These are phyloP conservation scores for Santalum album DNA, from an alignment of 164 flowering plant species.

Conservation along the genomic window DNA sequence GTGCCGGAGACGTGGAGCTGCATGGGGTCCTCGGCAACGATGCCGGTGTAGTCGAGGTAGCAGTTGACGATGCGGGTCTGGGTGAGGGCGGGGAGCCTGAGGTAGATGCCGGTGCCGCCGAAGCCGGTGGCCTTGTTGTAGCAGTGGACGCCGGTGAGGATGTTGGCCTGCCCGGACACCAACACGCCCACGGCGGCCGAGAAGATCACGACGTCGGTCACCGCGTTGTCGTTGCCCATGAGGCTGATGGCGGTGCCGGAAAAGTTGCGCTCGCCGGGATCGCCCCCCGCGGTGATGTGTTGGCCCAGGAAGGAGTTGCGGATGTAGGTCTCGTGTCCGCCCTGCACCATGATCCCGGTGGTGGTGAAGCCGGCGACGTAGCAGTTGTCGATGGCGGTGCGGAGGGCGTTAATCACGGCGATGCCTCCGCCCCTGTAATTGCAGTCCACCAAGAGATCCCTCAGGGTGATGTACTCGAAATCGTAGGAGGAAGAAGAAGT, in stretches of 20 bases:
- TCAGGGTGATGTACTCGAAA: slow-evolving; percentile 61
- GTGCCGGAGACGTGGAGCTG: slow-evolving; percentile 53
- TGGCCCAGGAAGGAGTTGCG: slow-evolving; percentile 80
- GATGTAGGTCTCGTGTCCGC: slow-evolving; percentile 79
- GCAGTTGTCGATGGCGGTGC: slow-evolving; percentile 72
- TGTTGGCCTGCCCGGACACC: slow-evolving; percentile 73
- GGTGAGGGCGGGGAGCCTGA: slow-evolving; percentile 50
- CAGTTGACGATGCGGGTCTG: slow-evolving; percentile 76
- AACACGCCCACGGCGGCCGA: slow-evolving; percentile 59
- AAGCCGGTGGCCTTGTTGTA: slow-evolving; percentile 89
- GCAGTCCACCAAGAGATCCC: slow-evolving; percentile 58
- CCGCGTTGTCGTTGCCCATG: slow-evolving; percentile 66
- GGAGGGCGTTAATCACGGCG: slow-evolving; percentile 50
- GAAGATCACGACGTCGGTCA: slow-evolving; percentile 72
- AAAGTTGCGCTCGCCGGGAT: slow-evolving; percentile 51
- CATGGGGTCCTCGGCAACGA: slow-evolving; percentile 90
- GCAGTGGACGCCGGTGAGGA: slow-evolving; percentile 73
- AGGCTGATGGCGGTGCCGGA: slow-evolving; percentile 61
- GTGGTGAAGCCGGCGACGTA: slow-evolving; percentile 69
- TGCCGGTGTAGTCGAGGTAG: slow-evolving; percentile 83
- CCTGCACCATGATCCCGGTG: slow-evolving; percentile 46
- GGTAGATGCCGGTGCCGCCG: slow-evolving; percentile 80
- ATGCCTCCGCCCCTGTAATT: slow-evolving; percentile 72
- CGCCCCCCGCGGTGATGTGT: slow-evolving; percentile 74
- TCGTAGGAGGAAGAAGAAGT: slow-evolving; percentile 21